Evolutionary conservation across 768 basidiomycete genomes (phyloP).

Genomic region (Tricholoma sp.): DNA sequence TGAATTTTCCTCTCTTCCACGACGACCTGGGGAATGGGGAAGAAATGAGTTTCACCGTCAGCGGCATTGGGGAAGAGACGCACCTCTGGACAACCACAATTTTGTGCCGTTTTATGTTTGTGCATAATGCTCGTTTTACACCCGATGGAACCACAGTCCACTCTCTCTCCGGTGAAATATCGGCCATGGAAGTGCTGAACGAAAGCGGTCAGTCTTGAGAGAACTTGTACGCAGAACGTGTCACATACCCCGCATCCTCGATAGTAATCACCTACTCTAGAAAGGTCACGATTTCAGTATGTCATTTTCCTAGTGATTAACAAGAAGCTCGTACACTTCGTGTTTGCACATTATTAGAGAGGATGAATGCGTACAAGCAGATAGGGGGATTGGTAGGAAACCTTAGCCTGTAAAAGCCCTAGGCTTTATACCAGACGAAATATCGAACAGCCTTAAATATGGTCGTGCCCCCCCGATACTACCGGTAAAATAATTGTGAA

Average conservation of each 20-base stretch:
- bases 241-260: slow-evolving; percentile 44
- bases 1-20: slow-evolving; percentile 38
- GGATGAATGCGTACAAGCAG: not conserved
- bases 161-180: slow-evolving; percentile 41
- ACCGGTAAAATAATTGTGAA: not conserved
- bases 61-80: not conserved
- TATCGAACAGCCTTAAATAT: not conserved
- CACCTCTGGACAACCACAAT: slow-evolving; percentile 40
- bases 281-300: slow-evolving; percentile 4
- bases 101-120: slow-evolving; percentile 37
- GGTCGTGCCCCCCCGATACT: not conserved
- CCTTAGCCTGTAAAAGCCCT: too few relatives aligned
- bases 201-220: slow-evolving; percentile 11
- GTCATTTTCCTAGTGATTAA: not conserved
- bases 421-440: too few relatives aligned
- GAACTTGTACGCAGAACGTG: not conserved
- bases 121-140: slow-evolving; percentile 38
- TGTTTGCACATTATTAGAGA: slow-evolving; percentile 32
- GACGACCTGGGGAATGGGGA: slow-evolving; percentile 25
- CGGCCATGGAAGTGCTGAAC: slow-evolving; percentile 43
- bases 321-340: slow-evolving; percentile 25
- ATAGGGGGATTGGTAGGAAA: too few relatives aligned
- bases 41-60: not conserved
- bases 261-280: slow-evolving; percentile 44
- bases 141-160: slow-evolving; percentile 30